Base-by-base conservation (phyloP, 2,329 filamentous ascomycete genomes). In the Xylariaceae sp. region DNA sequence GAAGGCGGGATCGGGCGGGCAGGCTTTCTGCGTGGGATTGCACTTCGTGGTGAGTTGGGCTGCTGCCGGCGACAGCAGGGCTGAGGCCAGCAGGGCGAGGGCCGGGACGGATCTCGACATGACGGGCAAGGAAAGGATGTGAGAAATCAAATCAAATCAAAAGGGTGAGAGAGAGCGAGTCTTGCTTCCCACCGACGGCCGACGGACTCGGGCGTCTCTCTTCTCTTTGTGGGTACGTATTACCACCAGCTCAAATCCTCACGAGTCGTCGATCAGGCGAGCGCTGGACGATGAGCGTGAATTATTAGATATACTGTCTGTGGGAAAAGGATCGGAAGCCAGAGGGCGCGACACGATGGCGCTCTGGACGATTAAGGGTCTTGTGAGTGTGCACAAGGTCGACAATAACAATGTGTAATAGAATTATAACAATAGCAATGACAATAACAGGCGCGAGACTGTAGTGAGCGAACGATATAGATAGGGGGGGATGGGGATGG, bases 41-140 rank as follows among this genome's bases (percentile, higher is more conserved):
- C 92, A 97, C 48, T 80, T 73, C 6, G 89, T 91, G 58, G 75
- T 85, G 37, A 92, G 91, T 73, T 97, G 93, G 53, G 88, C 91
- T 44, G 80, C 66, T 52, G 79, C 77, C 49, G 82, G 73, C 57
- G 81, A 69, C 8, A 78, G 57, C 59, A 82, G 67, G 55, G 76
- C 59, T 11, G 72, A 68, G 51, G 70, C 75, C 62, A 79, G 66
- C 70, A 78, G 75, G 71, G 72, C 72, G 51, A 73, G 49, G 60
- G 75, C 75, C 53, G 75, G 66, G 18, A 37, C 47, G 2, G 54
- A 56, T 56, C 35, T 58, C n/a, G 59, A 18, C 60, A 62, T 62
- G 17, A 48, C 37, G 45, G 7, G n/a, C 23, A 23, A 23, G 23
- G 23, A 3, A 17, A 17, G 17, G 17, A 17, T 17, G 23, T 23